These are phyloP conservation scores for Bryoerythrophyllum caledonicum DNA, from an alignment of 225 moss, liverwort and hornwort genomes.

Conservation along the genomic window DNA sequence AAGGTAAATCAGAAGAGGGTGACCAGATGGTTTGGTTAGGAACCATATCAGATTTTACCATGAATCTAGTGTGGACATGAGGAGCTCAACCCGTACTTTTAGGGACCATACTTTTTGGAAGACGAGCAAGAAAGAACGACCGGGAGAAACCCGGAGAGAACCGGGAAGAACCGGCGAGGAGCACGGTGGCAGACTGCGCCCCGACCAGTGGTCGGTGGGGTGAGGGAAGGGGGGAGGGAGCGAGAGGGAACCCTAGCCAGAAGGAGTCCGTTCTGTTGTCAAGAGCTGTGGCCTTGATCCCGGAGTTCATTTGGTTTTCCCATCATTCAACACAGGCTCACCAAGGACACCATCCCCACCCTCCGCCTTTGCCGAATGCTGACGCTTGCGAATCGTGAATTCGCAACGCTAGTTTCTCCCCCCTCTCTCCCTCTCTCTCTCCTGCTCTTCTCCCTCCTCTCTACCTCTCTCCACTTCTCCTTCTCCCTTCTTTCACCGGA, in stretches of 20 bases:
- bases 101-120: too few species aligned
- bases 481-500: background rate
- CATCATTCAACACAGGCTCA: slow-evolving; percentile 9
- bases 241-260: slow-evolving; percentile 27
- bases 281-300: slow-evolving; percentile 1
- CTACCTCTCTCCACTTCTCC: slow-evolving; percentile 17
- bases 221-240: too few species aligned
- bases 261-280: slow-evolving; percentile 11
- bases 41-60: too few species aligned
- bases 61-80: too few species aligned
- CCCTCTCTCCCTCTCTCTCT: slow-evolving; percentile 25
- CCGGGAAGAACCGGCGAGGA: background rate
- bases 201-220: slow-evolving; percentile 28
- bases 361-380: slow-evolving; percentile 48
- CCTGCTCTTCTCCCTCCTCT: slow-evolving; percentile 49
- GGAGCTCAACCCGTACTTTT: too few species aligned
- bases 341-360: slow-evolving; percentile 12
- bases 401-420: slow-evolving; percentile 32
- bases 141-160: background rate
- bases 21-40: too few species aligned
- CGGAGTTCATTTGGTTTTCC: slow-evolving; percentile 21
- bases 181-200: background rate
- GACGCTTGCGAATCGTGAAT: slow-evolving; percentile 35
- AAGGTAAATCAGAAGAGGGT: too few species aligned
- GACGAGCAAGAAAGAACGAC: background rate